Base-by-base conservation (phyloP, 352 stramenopile species). In the Globisporangium polare region DNA sequence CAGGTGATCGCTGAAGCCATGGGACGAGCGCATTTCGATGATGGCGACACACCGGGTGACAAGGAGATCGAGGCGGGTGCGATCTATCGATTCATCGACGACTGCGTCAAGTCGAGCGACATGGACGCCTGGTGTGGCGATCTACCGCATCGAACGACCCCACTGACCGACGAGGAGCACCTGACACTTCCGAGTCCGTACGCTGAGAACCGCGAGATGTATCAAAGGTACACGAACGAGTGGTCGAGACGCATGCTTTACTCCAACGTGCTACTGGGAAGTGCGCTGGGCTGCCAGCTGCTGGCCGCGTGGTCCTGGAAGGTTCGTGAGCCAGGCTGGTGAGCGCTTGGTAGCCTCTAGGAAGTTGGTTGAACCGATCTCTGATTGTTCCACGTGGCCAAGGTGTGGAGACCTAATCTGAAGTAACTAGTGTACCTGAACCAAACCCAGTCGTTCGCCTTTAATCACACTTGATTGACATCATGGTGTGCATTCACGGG, bases 111-210 rank as follows among this genome's bases (percentile, higher is more conserved):
- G 20, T 53, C 54, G 18, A 9, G 7, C 7, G 17, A 15, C 1
- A 13, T 42, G 9, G 54, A 61, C 41, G 12, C 24, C 7, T 61
- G 54, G 54, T 61, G 54, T 27, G 42, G 41, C 0, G n/a, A 37
- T 1, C 24, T 26, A 4, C 10, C 3, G 2, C 26, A 33, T 18
- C 9, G 24, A 22, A 18, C 17, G 17, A 18, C 18, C 3, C 3
- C 54, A 15, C n/a, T 64, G 45, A 41, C 42, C 1, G 18, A 42
- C 2, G 42, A 39, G 15, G 54, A 42, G 27, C 29, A 61, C 7
- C 27, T 4, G 0, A 31, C 27, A 27, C 12, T 20, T 18, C 54
- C 42, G 27, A 33, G 41, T 13, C 42, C 41, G 54, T 61, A 43
- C 22, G 54, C 54, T 1, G 3, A 18, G 8, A 52, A 61, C 18